Conservation (phyloP, 768 basidiomycete genomes). For the Pulveroboletus sp. region DNA sequence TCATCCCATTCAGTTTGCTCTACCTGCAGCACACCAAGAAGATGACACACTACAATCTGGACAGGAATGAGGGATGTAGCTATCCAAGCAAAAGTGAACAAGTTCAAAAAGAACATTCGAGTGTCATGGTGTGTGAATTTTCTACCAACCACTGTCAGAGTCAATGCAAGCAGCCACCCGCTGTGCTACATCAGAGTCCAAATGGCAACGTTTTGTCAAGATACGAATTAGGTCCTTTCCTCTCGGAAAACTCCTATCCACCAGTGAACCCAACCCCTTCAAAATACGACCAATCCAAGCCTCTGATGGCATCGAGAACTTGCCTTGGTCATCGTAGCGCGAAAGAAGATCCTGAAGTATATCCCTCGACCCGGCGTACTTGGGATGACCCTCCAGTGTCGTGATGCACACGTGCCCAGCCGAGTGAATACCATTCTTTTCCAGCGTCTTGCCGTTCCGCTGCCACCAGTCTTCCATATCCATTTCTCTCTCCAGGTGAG, state of each 20-base stretch:
- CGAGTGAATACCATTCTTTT: constrained; percentile 18
- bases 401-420: constrained; percentile 32
- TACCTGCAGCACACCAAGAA: too few relatives aligned
- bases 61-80: too few relatives aligned
- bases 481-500: constrained; percentile 33
- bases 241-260: constrained; percentile 16
- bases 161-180: constrained; percentile 20
- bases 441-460: constrained; percentile 19
- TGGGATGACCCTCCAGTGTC: constrained; percentile 20
- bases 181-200: constrained; percentile 21
- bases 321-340: constrained; percentile 23
- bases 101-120: too few relatives aligned
- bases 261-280: constrained; percentile 20
- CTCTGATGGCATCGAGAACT: constrained; percentile 28
- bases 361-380: constrained; percentile 29
- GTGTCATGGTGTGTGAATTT: neutral
- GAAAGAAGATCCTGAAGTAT: constrained; percentile 18
- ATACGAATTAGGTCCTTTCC: constrained; percentile 22
- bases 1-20: too few relatives aligned
- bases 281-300: constrained; percentile 24
- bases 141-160: constrained; percentile 3
- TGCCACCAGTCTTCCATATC: constrained; percentile 34
- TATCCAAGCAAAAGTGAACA: too few relatives aligned
- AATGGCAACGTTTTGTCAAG: constrained; percentile 25
- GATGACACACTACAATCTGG: too few relatives aligned